Evolutionary conservation across 2,329 filamentous ascomycete species (phyloP).

Genomic region (Nannizzia gypsea): DNA sequence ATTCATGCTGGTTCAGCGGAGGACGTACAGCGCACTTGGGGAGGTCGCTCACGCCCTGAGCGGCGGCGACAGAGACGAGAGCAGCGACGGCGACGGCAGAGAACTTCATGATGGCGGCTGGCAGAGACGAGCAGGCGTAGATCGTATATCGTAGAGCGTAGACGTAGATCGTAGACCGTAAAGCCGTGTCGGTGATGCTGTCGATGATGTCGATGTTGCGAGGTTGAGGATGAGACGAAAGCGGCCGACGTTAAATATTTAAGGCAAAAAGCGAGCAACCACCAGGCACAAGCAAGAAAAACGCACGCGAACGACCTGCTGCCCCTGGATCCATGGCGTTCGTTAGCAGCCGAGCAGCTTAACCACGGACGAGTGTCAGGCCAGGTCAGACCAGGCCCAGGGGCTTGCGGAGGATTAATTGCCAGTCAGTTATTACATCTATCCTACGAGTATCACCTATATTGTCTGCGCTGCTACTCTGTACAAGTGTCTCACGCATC

Average conservation of each 20-base stretch:
- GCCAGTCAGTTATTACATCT: too few species aligned
- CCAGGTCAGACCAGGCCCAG: too few species aligned
- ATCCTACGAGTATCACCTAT: too few species aligned
- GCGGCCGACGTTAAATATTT: not conserved
- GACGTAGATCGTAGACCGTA: not conserved
- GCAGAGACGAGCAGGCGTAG: not conserved
- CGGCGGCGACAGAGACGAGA: constrained; percentile 38
- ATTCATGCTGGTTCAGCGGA: not conserved
- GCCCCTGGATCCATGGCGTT: not conserved
- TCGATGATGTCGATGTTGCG: not conserved
- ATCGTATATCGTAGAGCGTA: not conserved
- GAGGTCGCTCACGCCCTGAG: constrained; percentile 36
- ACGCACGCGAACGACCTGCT: not conserved
- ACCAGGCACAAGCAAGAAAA: too few species aligned
- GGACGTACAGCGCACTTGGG: constrained; percentile 46
- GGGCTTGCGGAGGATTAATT: too few species aligned
- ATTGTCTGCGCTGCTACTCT: too few species aligned
- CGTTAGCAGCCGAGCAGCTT: too few species aligned
- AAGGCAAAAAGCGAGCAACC: too few species aligned
- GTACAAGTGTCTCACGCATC: too few species aligned
- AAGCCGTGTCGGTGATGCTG: not conserved
- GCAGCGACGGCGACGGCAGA: constrained; percentile 42
- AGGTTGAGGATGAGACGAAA: not conserved
- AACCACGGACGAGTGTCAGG: too few species aligned
- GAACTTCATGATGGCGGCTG: constrained; percentile 36